phyloP scores from a whole-genome alignment of 2,329 filamentous ascomycete genomes.

The Albophoma yamanashiensis region DNA sequence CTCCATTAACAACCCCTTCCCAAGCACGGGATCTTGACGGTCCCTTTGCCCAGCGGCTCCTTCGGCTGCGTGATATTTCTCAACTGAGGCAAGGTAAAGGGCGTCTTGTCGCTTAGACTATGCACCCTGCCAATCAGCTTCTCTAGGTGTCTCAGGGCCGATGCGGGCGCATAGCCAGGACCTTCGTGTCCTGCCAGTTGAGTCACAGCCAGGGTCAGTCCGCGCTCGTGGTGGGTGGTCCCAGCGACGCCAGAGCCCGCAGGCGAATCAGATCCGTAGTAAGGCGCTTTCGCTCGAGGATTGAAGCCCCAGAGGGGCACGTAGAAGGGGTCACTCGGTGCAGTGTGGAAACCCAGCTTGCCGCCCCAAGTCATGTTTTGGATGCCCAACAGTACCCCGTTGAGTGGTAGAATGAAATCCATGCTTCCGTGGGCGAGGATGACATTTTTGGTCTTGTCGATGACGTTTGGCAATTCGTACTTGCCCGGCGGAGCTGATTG shows the following conservation, averaged over 20 bases:
- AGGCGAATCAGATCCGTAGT: slow-evolving; percentile 31
- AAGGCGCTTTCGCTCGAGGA: slow-evolving; percentile 31
- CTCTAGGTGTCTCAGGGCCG: slow-evolving; percentile 63
- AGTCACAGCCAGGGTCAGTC: slow-evolving; percentile 60
- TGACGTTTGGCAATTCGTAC: slow-evolving; percentile 55
- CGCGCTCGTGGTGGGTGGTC: slow-evolving; percentile 60
- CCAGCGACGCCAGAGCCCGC: slow-evolving; percentile 60
- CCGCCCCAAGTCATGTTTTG: slow-evolving; percentile 79
- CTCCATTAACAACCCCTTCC: slow-evolving; percentile 8
- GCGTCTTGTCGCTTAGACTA: slow-evolving; percentile 31
- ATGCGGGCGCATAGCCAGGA: slow-evolving; percentile 57
- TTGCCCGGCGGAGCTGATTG: slow-evolving; percentile 33
- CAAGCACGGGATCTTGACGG: slow-evolving; percentile 19
- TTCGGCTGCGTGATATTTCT: slow-evolving; percentile 8
- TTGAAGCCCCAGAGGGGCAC: slow-evolving; percentile 36
- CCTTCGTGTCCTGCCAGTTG: slow-evolving; percentile 57
- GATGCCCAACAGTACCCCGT: slow-evolving; percentile 60
- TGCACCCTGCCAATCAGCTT: slow-evolving; percentile 62
- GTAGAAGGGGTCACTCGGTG: slow-evolving; percentile 53
- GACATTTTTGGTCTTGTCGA: slow-evolving; percentile 62
- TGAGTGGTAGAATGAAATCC: slow-evolving; percentile 57
- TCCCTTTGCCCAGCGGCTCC: slow-evolving; percentile 11
- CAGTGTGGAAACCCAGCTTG: slow-evolving; percentile 53
- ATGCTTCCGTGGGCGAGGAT: slow-evolving; percentile 63
- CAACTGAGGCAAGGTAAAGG: slow-evolving; percentile 21